phyloP scores from a whole-genome alignment of 2,329 filamentous ascomycete species.

The Fusarium sacchari region DNA sequence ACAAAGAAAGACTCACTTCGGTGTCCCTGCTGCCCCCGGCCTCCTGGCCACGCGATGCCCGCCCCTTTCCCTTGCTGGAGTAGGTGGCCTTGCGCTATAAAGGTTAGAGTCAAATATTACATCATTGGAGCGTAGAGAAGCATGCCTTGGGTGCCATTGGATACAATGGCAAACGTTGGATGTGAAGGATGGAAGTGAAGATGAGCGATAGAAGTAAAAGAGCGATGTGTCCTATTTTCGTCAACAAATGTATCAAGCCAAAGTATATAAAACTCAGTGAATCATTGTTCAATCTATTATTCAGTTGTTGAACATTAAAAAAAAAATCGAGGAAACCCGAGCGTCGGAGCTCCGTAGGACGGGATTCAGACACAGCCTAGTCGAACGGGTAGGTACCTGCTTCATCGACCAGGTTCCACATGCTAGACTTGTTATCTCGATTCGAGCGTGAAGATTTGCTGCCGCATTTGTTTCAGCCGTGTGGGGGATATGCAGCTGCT shows the following conservation, averaged over 20 bases:
- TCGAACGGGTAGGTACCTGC: background rate
- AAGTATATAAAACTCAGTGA: background rate
- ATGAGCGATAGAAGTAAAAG: background rate
- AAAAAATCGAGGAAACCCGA: background rate
- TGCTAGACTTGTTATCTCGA: background rate
- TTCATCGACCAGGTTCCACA: background rate
- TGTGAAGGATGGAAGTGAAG: background rate
- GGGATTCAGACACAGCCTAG: background rate
- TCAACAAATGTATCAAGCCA: background rate
- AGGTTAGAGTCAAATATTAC: background rate
- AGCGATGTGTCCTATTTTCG: background rate
- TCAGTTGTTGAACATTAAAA: background rate
- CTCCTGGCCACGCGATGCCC: background rate
- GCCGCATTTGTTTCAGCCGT: background rate
- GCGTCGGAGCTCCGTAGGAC: background rate
- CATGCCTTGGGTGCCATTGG: background rate
- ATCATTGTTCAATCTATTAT: background rate
- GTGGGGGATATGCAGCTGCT: background rate
- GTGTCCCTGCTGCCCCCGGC: no score
- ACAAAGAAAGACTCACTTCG: no score
- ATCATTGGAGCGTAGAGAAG: background rate
- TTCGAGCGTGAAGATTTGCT: background rate
- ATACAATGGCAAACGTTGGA: accelerated
- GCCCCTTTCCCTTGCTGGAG: background rate
- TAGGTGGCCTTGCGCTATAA: background rate